These are phyloP conservation scores for Ophiocordyceps camponoti-floridani DNA, from an alignment of 2,329 filamentous ascomycete genomes.

Conservation along the genomic window DNA sequence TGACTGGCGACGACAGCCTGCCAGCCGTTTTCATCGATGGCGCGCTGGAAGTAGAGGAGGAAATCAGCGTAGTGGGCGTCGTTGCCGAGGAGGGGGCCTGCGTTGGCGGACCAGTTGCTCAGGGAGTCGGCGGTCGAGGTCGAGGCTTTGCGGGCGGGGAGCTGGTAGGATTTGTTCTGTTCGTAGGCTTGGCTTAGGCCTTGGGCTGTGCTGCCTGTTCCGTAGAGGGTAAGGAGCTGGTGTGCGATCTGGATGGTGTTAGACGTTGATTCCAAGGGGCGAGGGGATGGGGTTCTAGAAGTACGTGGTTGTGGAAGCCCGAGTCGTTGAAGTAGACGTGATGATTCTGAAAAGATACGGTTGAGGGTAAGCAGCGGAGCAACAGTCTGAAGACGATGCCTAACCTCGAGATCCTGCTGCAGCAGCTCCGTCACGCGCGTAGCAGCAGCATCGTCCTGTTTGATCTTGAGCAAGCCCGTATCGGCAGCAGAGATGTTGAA, in stretches of 20 bases:
- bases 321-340: slow-evolving; percentile 65
- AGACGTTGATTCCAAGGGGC: not conserved
- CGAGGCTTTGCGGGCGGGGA: slow-evolving; percentile 20
- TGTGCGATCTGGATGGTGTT: slow-evolving; percentile 38
- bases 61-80: slow-evolving; percentile 52
- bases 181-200: slow-evolving; percentile 47
- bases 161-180: slow-evolving; percentile 49
- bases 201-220: slow-evolving; percentile 46
- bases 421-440: slow-evolving; percentile 47
- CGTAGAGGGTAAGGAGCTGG: slow-evolving; percentile 58
- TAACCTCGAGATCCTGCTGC: slow-evolving; percentile 53
- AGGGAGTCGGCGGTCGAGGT: slow-evolving; percentile 18
- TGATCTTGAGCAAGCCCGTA: slow-evolving; percentile 28
- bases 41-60: slow-evolving; percentile 54
- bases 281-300: not conserved
- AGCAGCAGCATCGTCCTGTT: slow-evolving; percentile 40
- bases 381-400: not conserved
- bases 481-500: slow-evolving; percentile 29
- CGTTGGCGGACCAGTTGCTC: slow-evolving; percentile 33
- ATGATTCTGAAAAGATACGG: slow-evolving; percentile 19
- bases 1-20: slow-evolving; percentile 44
- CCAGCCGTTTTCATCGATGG: slow-evolving; percentile 48
- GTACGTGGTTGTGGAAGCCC: slow-evolving; percentile 68
- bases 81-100: slow-evolving; percentile 45
- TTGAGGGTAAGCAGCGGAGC: not conserved